Conservation (phyloP, 257 asterid species). For the Solanum chiquidenum region DNA sequence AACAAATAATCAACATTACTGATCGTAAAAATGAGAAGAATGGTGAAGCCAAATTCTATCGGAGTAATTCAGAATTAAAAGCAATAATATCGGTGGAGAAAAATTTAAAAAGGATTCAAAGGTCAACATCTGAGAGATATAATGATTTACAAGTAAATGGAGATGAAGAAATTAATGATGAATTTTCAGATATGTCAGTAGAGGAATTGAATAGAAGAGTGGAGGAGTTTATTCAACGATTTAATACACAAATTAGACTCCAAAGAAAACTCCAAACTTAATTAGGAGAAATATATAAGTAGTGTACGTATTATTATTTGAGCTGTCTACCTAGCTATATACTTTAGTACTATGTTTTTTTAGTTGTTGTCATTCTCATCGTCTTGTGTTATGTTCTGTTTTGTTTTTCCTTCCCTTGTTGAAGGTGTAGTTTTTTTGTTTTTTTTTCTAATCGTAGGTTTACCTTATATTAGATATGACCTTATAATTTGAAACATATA, state of each 20-base stretch:
- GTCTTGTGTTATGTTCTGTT: background rate
- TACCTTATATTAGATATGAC: background rate
- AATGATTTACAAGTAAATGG: background rate
- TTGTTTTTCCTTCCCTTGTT: background rate
- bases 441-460: no score
- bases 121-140: slow-evolving; percentile 30
- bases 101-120: background rate
- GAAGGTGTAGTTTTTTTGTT: background rate
- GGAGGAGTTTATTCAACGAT: slow-evolving; percentile 50
- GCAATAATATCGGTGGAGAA: background rate
- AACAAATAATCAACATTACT: background rate
- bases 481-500: background rate
- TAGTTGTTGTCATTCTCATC: background rate
- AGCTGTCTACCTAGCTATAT: background rate
- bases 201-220: slow-evolving; percentile 57
- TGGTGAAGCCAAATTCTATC: background rate
- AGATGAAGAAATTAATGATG: slow-evolving; percentile 27
- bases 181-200: slow-evolving; percentile 44
- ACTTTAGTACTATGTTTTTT: background rate
- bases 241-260: slow-evolving; percentile 52
- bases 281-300: background rate
- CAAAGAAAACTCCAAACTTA: slow-evolving; percentile 14
- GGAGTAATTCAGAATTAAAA: slow-evolving; percentile 24
- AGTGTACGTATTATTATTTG: background rate
- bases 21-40: background rate